Conservation (phyloP, 495 filamentous ascomycete genomes). For the Trypethelium eluteriae region DNA sequence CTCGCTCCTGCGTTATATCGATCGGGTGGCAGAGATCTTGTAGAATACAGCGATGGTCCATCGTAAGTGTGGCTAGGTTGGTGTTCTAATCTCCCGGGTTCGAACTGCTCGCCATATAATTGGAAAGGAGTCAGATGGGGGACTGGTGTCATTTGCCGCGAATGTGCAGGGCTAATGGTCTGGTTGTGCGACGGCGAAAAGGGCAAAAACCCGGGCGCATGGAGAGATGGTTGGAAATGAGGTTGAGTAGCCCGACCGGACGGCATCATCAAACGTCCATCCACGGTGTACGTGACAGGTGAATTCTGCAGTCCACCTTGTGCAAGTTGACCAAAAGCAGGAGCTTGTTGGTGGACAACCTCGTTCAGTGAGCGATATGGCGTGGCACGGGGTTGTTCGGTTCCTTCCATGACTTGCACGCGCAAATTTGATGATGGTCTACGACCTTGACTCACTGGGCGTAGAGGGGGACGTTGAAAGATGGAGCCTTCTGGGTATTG, state of each 20-base stretch:
- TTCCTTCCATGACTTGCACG: neutral
- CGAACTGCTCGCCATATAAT: neutral
- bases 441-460: neutral
- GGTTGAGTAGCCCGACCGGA: neutral
- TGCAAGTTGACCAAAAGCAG: neutral
- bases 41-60: neutral
- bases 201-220: neutral
- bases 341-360: neutral
- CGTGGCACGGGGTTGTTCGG: neutral
- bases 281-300: neutral
- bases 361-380: neutral
- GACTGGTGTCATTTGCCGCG: neutral
- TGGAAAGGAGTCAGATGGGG: neutral
- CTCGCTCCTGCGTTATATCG: neutral
- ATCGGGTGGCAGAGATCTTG: neutral
- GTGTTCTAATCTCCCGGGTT: neutral
- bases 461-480: neutral
- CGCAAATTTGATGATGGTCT: slow-evolving; percentile 2
- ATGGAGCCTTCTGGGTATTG: neutral
- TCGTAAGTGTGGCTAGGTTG: neutral
- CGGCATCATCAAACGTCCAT: neutral
- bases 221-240: neutral
- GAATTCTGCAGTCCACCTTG: neutral
- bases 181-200: neutral
- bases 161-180: neutral